Base-by-base conservation (phyloP, 768 basidiomycete genomes). In the Coprinopsis strossmayeri region DNA sequence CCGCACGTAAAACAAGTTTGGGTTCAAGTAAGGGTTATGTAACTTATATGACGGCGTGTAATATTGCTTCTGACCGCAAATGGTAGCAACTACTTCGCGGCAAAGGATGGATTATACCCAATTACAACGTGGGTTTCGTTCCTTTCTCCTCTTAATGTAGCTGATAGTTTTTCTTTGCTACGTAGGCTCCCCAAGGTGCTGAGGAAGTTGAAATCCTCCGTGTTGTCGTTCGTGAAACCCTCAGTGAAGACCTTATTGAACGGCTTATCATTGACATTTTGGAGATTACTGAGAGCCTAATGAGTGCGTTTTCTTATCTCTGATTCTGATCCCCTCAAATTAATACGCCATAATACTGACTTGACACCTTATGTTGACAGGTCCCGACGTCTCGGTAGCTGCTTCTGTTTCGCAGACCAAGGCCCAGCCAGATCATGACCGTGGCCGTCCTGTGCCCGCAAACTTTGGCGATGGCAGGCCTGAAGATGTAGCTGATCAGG, bases 21-120 rank as follows among this genome's bases (percentile, higher is more conserved):
- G 73, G 67, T 81, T 42, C 74, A 74, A 60, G 68, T 67, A 58
- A 23, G 12, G 35, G n/a, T n/a, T n/a, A n/a, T n/a, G n/a, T n/a
- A n/a, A n/a, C n/a, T n/a, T n/a, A n/a, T n/a, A n/a, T n/a, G n/a
- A n/a, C n/a, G n/a, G n/a, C n/a, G n/a, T n/a, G n/a, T n/a, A n/a
- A n/a, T n/a, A n/a, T n/a, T n/a, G n/a, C n/a, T n/a, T n/a, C n/a
- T n/a, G n/a, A n/a, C n/a, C n/a, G n/a, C n/a, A n/a, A n/a, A n/a
- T n/a, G n/a, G 7, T 53, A 76, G 67, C 63, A 64, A 24, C 59
- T 78, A 55, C 58, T 79, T 23, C 64, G 73, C 39, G 65, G 64
- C 7, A 78, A 77, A 53, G 76, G 78, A 2, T 82, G 80, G 80
- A 81, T 82, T 46, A 76, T 80, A 1, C 78, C 79, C 9, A 79